Base-by-base conservation (phyloP, 163 green algal genomes). In the Chlamydomonas reinhardtii region DNA sequence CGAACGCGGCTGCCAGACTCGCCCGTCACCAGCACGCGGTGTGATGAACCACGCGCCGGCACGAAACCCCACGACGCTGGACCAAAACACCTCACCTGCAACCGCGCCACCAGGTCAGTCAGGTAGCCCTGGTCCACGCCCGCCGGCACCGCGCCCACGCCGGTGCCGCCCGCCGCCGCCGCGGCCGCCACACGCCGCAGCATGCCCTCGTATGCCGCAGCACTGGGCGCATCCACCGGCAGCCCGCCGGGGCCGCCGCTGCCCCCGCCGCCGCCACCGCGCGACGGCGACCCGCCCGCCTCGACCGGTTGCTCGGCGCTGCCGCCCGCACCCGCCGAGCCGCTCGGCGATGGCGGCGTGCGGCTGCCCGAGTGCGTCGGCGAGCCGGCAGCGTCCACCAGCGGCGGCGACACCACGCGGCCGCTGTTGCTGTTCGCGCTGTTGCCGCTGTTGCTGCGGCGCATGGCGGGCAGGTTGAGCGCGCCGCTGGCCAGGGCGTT, bases 51-150 rank as follows among this genome's bases (percentile, higher is more conserved):
- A n/a, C n/a, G 8, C 39, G 39, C 39, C 39, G 8, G 39, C 39
- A 48, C 5, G 39, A 48, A n/a, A n/a, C n/a, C n/a, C 39, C 39
- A 48, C 5, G 39, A 48, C 39, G 39, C 39, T 8, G 39, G 39
- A 48, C 39, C 39, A 48, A 14, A 8, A 5, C 8, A 5, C 8
- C 39, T 48, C 48, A 56, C 48, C 48, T 56, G 88, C 34, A 91
- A 82, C 2, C 74, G 71, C 0, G 74, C 62, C 20, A 91, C 82
- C 65, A 91, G 69, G 70, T 86, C 43, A 12, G 70, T 82, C 54
- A 91, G 68, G 68, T 91, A 91, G 2, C 81, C 37, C 27, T 86
- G 61, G 43, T 78, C 64, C 29, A 75, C 34, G 43, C 27, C 73
- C 25, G 27, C 48, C 56, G 35, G 20, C 34, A 11, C 48, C 52